Base-by-base conservation (phyloP, 1,284 basidiomycete species). In the Tilletia walkeri region DNA sequence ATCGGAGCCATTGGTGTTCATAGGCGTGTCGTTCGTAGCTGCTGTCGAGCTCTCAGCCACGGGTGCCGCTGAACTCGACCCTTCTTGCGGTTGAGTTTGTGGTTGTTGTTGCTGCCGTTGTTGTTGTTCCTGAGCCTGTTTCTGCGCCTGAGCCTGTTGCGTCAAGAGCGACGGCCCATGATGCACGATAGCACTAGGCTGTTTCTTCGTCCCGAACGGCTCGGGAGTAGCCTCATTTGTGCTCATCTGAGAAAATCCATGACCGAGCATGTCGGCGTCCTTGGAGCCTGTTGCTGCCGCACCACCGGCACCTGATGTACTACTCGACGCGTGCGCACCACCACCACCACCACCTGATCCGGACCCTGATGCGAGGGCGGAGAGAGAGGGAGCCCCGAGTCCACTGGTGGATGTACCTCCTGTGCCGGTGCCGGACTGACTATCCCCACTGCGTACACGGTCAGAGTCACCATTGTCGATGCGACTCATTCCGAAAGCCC, bases 401-500 rank as follows among this genome's bases (percentile, higher is more conserved):
- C 50, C 50, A 18, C 50, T 24, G 41, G 41, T 45, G 6, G 50
- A 53, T 12, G 50, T 53, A 18, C 10, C 34, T 5, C 14, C 30
- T 24, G 24, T 38, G 7, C 56, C 56, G 9, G 56, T 53, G 38
- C 41, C 36, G 10, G 45, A 39, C 39, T 20, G 9, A 18, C 20
- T 45, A 14, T 45, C 41, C 9, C 41, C 41, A 30, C 48, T 41
- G 49, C 41, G 50, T 14, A n/a, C 50, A 45, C 50, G 54, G 48
- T 50, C 67, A 47, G 61, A 65, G 89, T 89, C 41, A 39, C 24
- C 53, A 47, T 76, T 76, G 73, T 80, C 80, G 53, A 83, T 88
- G 79, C 87, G 87, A 85, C 89, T 91, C 95, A 99, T 98, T 12
- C 90, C 91, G 80, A 99, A 95, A 0, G 90, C 90, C 86, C 91